Evolutionary conservation across 352 stramenopile genomes (phyloP), one percentile per base, ranked within the genome.

Genomic region (Blastocystis sp.): DNA sequence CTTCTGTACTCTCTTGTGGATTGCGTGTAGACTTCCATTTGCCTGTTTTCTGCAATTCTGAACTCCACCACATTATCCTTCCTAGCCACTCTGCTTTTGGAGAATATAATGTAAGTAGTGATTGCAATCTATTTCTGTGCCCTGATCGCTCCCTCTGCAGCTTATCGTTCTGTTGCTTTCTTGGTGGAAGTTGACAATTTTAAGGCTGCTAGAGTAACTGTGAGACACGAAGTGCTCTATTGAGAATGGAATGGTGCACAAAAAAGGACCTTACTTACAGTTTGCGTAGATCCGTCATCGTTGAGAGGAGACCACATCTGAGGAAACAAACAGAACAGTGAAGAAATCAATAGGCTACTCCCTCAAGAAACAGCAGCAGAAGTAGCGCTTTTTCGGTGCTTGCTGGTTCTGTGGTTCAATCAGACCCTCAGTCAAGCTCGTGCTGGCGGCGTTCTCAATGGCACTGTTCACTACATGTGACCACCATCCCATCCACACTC

Each of bases 261-360:
- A 38, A n/a, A n/a, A 45, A 74, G 64, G 9, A 38, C 64, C n/a
- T 48, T 74, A 21, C 64, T 74, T n/a, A 74, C 64, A 74, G 62
- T 53, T n/a, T 52, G 48, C 14, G 48, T 56, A 56, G 48, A 56
- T 7, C 5, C 48, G 14, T 7, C 5, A 14, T 7, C 48, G 48
- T 56, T 17, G 14, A 14, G 28, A 34, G 28, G 28, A 34, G 48
- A 56, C 5, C 14, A 56, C 48, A 17, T 7, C 14, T 17, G 14
- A 56, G 5, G 48, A 56, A 17, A 56, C 66, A 76, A 76, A 76
- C 66, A 76, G 66, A 56, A 0, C 41, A 53, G 14, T 71, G 23
- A 76, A 23, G 53, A 28, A 53, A 56, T 60, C 2, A 17, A 56
- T 7, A 56, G 48, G 5, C 14, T 14, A 56, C 5, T 14, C 48